Evolutionary conservation across 208 protist genomes (phyloP).

Genomic region (Sergeia podlipaevii): DNA sequence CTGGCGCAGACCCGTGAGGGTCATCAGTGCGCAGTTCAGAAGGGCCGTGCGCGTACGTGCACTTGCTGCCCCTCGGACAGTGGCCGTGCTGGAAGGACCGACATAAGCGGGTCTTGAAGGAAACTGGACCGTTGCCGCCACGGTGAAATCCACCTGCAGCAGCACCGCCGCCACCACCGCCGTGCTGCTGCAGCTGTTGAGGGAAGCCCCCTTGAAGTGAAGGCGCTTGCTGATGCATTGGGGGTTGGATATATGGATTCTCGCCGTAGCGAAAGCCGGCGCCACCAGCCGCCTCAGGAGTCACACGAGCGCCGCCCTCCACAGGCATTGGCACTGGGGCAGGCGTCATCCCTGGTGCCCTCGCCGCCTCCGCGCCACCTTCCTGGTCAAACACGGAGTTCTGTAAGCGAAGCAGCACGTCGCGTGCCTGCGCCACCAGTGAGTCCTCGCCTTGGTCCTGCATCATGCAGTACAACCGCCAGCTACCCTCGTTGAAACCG

Average conservation of each 20-base stretch:
- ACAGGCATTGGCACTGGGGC: neutral
- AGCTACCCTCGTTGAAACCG: constrained; percentile 86
- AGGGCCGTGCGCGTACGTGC: constrained; percentile 80
- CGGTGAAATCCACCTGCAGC: constrained; percentile 6
- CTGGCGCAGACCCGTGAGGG: neutral
- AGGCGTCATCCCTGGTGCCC: neutral
- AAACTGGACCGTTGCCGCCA: too few species aligned
- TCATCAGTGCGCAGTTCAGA: constrained; percentile 45
- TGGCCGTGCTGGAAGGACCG: constrained; percentile 64
- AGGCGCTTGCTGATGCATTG: too few species aligned
- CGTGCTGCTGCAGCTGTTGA: neutral
- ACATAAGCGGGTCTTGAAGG: constrained; percentile 78
- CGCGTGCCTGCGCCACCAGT: constrained; percentile 46
- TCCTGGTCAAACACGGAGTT: constrained; percentile 15
- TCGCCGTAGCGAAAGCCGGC: too few species aligned
- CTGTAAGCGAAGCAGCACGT: constrained; percentile 52
- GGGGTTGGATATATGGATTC: too few species aligned
- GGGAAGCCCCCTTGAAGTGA: neutral
- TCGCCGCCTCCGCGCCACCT: neutral
- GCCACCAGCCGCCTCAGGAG: neutral
- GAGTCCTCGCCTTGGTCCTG: constrained; percentile 65
- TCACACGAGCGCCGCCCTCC: neutral
- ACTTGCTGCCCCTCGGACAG: constrained; percentile 60
- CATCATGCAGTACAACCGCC: constrained; percentile 81
- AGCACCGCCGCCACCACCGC: neutral